Evolutionary conservation across 2,329 filamentous ascomycete genomes (phyloP), one percentile per base, ranked within the genome.

Genomic region (Pseudogymnoascus destructans): DNA sequence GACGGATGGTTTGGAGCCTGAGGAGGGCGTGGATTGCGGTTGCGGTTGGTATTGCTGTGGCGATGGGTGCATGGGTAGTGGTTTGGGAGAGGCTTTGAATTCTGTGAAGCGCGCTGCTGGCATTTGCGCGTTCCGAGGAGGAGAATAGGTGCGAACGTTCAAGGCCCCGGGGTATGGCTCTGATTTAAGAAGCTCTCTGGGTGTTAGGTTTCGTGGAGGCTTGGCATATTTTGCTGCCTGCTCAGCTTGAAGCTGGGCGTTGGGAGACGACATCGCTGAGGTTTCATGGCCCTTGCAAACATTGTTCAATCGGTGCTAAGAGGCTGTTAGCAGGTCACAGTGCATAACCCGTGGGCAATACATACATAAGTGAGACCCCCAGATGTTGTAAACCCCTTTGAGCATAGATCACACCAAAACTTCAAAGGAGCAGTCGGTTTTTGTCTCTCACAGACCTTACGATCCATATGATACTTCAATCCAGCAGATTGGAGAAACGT

Each of bases 381-480:
- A 8, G 46, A 32, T 27, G 46, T 27, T n/a, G 23, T 25, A 19
- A 54, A 54, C 21, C 27, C 46, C 27, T 54, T 54, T 54, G 23
- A 25, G 46, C 46, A 54, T 8, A 32, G 23, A 25, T 27, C 46
- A 32, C 46, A 54, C 46, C 23, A 27, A 11, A 32, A 25, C 46
- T 27, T 54, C 23, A 54, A 25, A 10, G 46, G 46, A 15, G 23
- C 46, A 15, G 27, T 54, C 7, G 46, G 46, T 3, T n/a, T 54
- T 25, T 32, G 46, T 54, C 27, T 54, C 46, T 54, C 27, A 19
- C 46, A 54, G 46, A 54, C 46, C 46, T 54, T 32, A 25, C 46
- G 23, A 15, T 54, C 46, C 23, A 54, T 54, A 54, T 54, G 46
- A 54, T 54, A 54, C 23, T 32, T 25, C 46, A 54, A 54, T 8